Evolutionary conservation across 192 early-diverging fungal genomes (phyloP), one percentile per base, ranked within the genome.

Genomic region (Thamnidium elegans): DNA sequence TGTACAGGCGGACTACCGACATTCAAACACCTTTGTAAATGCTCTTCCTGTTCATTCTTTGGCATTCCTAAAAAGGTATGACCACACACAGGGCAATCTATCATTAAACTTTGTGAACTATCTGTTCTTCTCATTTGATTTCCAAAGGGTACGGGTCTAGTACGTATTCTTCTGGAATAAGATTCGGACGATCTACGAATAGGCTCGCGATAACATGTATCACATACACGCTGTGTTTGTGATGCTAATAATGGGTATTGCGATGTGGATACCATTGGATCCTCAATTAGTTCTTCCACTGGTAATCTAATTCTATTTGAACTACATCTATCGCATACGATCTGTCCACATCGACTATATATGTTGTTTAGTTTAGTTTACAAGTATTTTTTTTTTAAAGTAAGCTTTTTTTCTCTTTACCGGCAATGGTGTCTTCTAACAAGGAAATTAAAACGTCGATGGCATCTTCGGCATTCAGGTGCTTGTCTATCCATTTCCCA

Each of bases 251-350:
- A 31, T 11, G 68, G 51, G 7, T 69, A 69, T 53, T 63, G 61
- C 19, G 60, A 9, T 1, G 32, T 50, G 20, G 68, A 45, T 31
- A 69, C 17, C 51, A 62, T 55, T 3, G 81, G 81, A 52, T 84
- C 81, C 31, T 78, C 74, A n/a, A 72, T 66, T 43, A 72, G 68
- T 73, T 77, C 47, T 58, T 81, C 63, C 0, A 80, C 72, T 3
- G 80, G 76, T 19, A 91, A 63, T 44, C 73, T 77, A 6, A 80
- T 67, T 32, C 87, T 80, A 32, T 78, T 64, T 6, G 81, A 81
- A 4, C 89, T 89, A 73, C 94, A 96, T n/a, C 66, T 76, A 70
- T 92, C 90, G 68, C 94, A 96, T 17, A 92, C 89, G 39, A 96
- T 78, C 34, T 84, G 79, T 4, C 94, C 94, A 81, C 94, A 96